Evolutionary conservation across 108 stramenopile species (phyloP).

Genomic region (Heterococcus sp.): DNA sequence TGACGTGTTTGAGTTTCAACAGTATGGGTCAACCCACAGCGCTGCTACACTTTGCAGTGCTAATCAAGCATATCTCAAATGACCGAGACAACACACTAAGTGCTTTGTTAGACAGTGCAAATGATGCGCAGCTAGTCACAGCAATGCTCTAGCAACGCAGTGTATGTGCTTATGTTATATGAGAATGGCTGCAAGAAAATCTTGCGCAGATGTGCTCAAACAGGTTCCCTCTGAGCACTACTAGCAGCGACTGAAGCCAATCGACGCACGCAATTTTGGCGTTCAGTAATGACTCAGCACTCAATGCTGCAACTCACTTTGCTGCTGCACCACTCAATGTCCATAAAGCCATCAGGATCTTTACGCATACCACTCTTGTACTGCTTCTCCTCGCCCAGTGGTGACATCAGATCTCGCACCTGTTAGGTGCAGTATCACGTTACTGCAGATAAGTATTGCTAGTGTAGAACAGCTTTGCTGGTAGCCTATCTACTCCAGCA

Average conservation of each 20-base stretch:
- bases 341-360: slow-evolving; percentile 67
- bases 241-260: too few species aligned
- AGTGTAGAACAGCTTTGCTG: not conserved
- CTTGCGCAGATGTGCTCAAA: too few species aligned
- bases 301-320: not conserved
- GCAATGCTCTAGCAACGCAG: not conserved
- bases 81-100: not conserved
- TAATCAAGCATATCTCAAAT: slow-evolving; percentile 58
- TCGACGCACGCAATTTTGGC: not conserved
- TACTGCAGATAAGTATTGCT: too few species aligned
- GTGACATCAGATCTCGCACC: slow-evolving; percentile 61
- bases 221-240: too few species aligned
- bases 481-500: not conserved
- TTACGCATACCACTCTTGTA: slow-evolving; percentile 67
- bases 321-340: slow-evolving; percentile 65
- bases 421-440: not conserved
- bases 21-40: slow-evolving; percentile 66
- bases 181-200: too few species aligned
- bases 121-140: not conserved
- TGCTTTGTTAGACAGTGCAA: not conserved
- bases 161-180: too few species aligned
- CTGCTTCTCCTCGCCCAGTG: slow-evolving; percentile 57
- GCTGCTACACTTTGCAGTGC: slow-evolving; percentile 64
- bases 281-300: not conserved
- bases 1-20: too few species aligned